A percentile compares a stretch with the other conserved stretches of the same genome.
These are phyloP conservation scores for Beauveria sp. DNA, from an alignment of 2,329 filamentous ascomycete genomes.

Conservation along the genomic window DNA sequence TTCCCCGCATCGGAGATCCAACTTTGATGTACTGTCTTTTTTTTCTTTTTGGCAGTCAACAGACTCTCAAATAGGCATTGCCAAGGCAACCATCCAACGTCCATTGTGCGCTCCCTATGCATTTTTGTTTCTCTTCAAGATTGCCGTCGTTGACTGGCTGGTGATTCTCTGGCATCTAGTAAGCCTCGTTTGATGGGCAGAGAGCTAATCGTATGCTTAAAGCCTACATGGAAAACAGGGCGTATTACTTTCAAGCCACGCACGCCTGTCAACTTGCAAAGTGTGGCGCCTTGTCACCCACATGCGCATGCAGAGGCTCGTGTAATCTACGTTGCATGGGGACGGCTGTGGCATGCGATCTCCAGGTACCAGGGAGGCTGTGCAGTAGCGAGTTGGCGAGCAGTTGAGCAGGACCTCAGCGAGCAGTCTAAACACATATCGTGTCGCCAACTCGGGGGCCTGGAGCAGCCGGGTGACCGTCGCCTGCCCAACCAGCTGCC, in stretches of 20 bases:
- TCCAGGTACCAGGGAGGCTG: constrained; percentile 1
- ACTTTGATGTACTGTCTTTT: not conserved
- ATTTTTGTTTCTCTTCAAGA: no score
- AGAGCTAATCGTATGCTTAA: no score
- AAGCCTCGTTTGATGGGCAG: no score
- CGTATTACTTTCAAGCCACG: not conserved
- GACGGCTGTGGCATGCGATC: not conserved
- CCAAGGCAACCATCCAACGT: no score
- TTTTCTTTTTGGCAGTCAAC: no score
- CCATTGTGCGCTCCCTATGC: no score
- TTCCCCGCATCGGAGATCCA: constrained; percentile 10
- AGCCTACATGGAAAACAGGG: no score
- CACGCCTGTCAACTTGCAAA: not conserved
- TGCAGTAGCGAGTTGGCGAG: not conserved
- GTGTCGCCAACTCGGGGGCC: not conserved
- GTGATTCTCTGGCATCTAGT: no score
- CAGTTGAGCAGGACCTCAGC: no score
- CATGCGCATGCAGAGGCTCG: not conserved
- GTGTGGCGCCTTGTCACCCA: not conserved
- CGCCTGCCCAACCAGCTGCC: constrained; percentile 3
- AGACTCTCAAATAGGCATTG: no score
- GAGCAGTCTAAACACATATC: not conserved
- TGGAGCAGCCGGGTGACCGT: not conserved
- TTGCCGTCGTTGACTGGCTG: no score
- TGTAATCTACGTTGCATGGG: not conserved